Conservation (phyloP, 2,329 filamentous ascomycete genomes). For the Trichoderma atrobrunneum region DNA sequence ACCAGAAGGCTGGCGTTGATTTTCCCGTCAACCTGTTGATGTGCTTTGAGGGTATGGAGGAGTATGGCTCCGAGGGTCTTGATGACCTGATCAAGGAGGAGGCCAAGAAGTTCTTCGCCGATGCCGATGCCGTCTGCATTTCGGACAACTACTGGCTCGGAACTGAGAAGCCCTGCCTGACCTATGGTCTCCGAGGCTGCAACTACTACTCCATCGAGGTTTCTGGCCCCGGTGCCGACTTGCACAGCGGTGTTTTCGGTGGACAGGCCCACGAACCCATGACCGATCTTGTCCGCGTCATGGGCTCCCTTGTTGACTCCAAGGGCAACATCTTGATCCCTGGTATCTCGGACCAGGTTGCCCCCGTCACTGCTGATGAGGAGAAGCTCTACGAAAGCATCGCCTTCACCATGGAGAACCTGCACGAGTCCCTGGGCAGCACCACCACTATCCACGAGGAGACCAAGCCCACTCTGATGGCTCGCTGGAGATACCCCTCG, state of each 20-base stretch:
- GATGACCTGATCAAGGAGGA: slow-evolving; percentile 92
- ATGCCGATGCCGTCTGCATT: slow-evolving; percentile 94
- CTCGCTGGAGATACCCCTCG: slow-evolving; percentile 90
- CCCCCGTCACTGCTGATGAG: slow-evolving; percentile 82
- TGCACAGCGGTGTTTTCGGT: slow-evolving; percentile 96
- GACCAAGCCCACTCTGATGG: slow-evolving; percentile 93
- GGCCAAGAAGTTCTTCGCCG: slow-evolving; percentile 91
- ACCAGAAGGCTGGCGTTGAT: slow-evolving; percentile 90
- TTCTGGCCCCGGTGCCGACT: slow-evolving; percentile 84
- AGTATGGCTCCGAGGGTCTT: slow-evolving; percentile 93
- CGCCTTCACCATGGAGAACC: slow-evolving; percentile 92
- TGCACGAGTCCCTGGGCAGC: slow-evolving; percentile 88
- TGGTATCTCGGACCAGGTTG: slow-evolving; percentile 92
- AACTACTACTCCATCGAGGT: slow-evolving; percentile 96
- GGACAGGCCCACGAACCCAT: slow-evolving; percentile 97
- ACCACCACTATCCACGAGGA: slow-evolving; percentile 81
- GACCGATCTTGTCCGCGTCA: slow-evolving; percentile 85
- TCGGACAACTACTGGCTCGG: slow-evolving; percentile 99
- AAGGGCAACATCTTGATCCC: slow-evolving; percentile 90
- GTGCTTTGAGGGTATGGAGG: slow-evolving; percentile 99
- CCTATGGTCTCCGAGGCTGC: slow-evolving; percentile 93
- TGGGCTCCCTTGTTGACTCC: slow-evolving; percentile 82
- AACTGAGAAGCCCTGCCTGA: slow-evolving; percentile 96
- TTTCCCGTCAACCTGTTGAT: slow-evolving; percentile 97
- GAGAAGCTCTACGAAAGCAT: slow-evolving; percentile 84